Percentiles rank a stretch among this genome's conserved stretches.
phyloP scores from a whole-genome alignment of 495 filamentous ascomycete species.

The Penicillium cosmopolitanum region DNA sequence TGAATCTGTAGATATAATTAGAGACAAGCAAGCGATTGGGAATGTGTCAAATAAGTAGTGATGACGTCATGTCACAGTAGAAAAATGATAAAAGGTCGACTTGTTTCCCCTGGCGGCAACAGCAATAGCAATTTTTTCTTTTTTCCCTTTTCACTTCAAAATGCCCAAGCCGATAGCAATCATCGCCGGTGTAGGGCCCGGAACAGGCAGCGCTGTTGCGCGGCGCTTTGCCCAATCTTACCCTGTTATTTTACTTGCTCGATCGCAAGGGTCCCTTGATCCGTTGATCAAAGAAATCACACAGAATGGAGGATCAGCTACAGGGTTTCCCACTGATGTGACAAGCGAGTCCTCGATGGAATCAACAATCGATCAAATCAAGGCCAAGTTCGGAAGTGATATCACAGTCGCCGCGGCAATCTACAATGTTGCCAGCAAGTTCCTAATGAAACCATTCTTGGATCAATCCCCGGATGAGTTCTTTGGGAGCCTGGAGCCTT shows the following conservation, averaged over 20 bases:
- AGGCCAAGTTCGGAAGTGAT: slow-evolving; percentile 46
- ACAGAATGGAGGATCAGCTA: slow-evolving; percentile 60
- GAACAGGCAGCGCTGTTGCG: slow-evolving; percentile 57
- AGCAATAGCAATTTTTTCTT: no score
- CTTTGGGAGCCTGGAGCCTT: slow-evolving; percentile 41
- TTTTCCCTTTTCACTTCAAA: not conserved
- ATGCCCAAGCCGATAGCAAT: slow-evolving; percentile 44
- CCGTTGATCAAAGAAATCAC: slow-evolving; percentile 65
- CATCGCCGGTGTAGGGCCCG: slow-evolving; percentile 64
- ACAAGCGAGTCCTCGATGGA: slow-evolving; percentile 53
- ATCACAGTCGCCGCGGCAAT: slow-evolving; percentile 63
- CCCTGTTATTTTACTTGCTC: slow-evolving; percentile 68
- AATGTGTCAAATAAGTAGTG: not conserved
- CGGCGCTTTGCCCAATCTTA: slow-evolving; percentile 64
- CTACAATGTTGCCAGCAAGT: slow-evolving; percentile 67
- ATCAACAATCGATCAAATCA: slow-evolving; percentile 60
- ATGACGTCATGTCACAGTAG: not conserved
- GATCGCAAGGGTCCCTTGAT: slow-evolving; percentile 58
- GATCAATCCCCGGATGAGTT: slow-evolving; percentile 63
- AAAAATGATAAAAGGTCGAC: not conserved
- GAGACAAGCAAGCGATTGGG: no score
- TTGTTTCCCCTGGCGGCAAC: not conserved
- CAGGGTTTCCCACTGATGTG: slow-evolving; percentile 67
- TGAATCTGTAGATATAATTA: no score
- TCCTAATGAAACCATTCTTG: slow-evolving; percentile 67